Conservation (phyloP, 371 early-diverging fungal species). For the Mortierella sp. region DNA sequence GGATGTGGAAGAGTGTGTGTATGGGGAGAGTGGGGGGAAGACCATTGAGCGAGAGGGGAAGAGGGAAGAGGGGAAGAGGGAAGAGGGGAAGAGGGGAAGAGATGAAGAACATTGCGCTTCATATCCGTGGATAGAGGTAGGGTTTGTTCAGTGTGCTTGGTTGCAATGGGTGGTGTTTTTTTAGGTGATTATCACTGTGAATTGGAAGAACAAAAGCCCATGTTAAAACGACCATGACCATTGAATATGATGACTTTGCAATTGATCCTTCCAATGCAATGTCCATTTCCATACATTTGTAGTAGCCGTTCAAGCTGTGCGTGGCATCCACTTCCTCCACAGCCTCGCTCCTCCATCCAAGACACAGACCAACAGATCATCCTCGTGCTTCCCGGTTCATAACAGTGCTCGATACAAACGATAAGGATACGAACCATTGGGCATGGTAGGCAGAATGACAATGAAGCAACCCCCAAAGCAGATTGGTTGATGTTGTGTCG, state of each 20-base stretch:
- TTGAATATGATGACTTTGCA: too few relatives aligned
- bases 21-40: too few relatives aligned
- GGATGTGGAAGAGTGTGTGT: too few relatives aligned
- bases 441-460: too few relatives aligned
- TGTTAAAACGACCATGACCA: conserved; percentile 5
- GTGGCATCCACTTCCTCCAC: background rate
- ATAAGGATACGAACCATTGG: too few relatives aligned
- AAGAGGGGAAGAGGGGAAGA: background rate
- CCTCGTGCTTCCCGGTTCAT: conserved; percentile 7
- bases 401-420: background rate
- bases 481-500: too few relatives aligned
- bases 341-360: conserved; percentile 5
- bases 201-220: conserved; percentile 8
- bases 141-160: too few relatives aligned
- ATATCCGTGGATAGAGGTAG: too few relatives aligned
- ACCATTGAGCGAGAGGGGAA: background rate
- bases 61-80: background rate
- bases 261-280: too few relatives aligned
- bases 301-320: background rate
- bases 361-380: conserved; percentile 2
- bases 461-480: too few relatives aligned
- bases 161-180: background rate
- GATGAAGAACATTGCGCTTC: too few relatives aligned
- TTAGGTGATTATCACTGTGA: background rate
- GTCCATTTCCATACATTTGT: background rate